Conservation (phyloP, 2,329 filamentous ascomycete genomes). For the Fulvia fulva region DNA sequence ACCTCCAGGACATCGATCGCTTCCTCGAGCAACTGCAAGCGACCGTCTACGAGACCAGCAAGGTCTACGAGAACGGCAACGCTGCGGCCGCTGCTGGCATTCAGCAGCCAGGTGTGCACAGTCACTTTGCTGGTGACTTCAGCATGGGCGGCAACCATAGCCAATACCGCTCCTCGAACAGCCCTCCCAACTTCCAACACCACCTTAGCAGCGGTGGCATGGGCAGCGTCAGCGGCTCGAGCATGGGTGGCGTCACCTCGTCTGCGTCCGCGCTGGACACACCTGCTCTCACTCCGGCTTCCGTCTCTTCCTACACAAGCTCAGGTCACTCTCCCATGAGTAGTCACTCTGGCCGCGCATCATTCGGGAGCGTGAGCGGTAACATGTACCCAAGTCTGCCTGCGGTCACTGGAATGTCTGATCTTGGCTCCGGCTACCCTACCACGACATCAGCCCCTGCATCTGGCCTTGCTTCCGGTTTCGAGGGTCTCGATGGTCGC, state of each 20-base stretch:
- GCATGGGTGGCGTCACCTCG: constrained; percentile 35
- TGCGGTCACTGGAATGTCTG: constrained; percentile 63
- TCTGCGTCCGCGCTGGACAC: constrained; percentile 56
- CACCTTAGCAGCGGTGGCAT: constrained; percentile 23
- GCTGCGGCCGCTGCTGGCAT: constrained; percentile 75
- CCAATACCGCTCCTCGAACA: constrained; percentile 54
- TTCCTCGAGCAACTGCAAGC: constrained; percentile 94
- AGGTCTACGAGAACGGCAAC: constrained; percentile 70
- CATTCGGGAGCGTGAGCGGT: constrained; percentile 49
- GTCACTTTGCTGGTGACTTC: constrained; percentile 40
- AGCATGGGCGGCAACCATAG: constrained; percentile 48
- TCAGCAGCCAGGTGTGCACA: constrained; percentile 68
- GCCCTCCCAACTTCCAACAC: constrained; percentile 44
- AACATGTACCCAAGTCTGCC: constrained; percentile 74
- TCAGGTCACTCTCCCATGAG: constrained; percentile 75
- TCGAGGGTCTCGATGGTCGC: constrained; percentile 57
- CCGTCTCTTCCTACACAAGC: constrained; percentile 66
- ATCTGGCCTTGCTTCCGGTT: constrained; percentile 64
- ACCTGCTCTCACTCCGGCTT: constrained; percentile 72
- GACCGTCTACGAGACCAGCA: constrained; percentile 87
- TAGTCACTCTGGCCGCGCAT: constrained; percentile 55
- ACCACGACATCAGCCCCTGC: constrained; percentile 64
- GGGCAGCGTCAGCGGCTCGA: constrained; percentile 35
- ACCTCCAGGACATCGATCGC: constrained; percentile 88
- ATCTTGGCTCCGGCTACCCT: constrained; percentile 54